These are phyloP conservation scores for Catunica adiposa DNA, from an alignment of 2,329 filamentous ascomycete genomes.

Conservation along the genomic window DNA sequence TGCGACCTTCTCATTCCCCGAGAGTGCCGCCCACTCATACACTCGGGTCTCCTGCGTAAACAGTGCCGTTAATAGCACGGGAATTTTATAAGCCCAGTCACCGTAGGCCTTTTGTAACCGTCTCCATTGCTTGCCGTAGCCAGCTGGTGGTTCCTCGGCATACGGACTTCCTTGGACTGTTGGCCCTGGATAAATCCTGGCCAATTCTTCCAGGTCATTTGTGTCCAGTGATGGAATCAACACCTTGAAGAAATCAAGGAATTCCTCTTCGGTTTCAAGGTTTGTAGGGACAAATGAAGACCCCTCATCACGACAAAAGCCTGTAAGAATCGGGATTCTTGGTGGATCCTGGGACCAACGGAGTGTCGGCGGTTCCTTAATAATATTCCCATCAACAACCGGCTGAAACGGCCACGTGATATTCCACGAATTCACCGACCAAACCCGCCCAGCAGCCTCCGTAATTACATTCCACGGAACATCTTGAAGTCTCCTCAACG, in stretches of 20 bases:
- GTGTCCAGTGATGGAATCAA: conserved; percentile 37
- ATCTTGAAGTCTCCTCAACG: neutral
- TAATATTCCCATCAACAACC: conserved; percentile 37
- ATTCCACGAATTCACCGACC: conserved; percentile 8
- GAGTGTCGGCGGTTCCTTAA: conserved; percentile 29
- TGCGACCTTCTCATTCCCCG: neutral
- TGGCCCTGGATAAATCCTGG: conserved; percentile 47
- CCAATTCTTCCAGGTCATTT: conserved; percentile 36
- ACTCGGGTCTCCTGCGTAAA: conserved; percentile 28
- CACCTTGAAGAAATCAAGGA: conserved; percentile 41
- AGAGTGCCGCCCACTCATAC: conserved; percentile 40
- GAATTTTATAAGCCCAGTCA: conserved; percentile 48
- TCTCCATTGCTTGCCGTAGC: conserved; percentile 37
- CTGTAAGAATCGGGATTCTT: conserved; percentile 37
- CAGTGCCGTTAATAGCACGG: conserved; percentile 43
- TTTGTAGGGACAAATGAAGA: conserved; percentile 41
- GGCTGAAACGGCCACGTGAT: conserved; percentile 52
- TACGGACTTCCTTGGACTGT: conserved; percentile 21
- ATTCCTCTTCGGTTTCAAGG: conserved; percentile 32
- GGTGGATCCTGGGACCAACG: conserved; percentile 26
- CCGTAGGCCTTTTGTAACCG: conserved; percentile 44
- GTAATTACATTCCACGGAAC: neutral
- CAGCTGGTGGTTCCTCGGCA: conserved; percentile 25
- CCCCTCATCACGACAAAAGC: conserved; percentile 56
- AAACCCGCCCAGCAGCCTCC: neutral